Conservation (phyloP, 2,329 filamentous ascomycete species). For the Pestalotiopsis sp. region DNA sequence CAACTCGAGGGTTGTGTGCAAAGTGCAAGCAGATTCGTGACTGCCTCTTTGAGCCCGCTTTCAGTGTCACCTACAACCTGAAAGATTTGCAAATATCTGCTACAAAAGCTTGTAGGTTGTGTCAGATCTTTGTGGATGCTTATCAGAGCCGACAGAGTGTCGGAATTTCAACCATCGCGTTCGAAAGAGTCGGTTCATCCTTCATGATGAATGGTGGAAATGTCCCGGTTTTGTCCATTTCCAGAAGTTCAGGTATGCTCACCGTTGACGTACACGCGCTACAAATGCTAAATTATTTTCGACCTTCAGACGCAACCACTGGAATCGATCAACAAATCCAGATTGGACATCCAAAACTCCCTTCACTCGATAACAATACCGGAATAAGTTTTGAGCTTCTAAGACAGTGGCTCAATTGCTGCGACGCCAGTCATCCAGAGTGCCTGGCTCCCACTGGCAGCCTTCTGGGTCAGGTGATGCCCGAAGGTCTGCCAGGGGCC, state of each 20-base stretch:
- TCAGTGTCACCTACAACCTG: too few species aligned
- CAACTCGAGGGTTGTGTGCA: not conserved
- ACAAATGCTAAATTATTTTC: too few species aligned
- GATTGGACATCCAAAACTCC: not conserved
- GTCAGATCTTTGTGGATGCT: not conserved
- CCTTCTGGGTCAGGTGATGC: too few species aligned
- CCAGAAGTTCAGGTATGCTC: not conserved
- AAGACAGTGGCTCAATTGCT: not conserved
- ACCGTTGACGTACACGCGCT: not conserved
- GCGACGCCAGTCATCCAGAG: not conserved
- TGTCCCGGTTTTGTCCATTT: not conserved
- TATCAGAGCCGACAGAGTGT: not conserved
- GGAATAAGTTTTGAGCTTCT: not conserved
- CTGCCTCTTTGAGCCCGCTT: too few species aligned
- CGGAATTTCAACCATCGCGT: not conserved
- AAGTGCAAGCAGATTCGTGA: not conserved
- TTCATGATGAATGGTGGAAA: not conserved
- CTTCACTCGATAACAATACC: not conserved
- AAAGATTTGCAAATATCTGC: too few species aligned
- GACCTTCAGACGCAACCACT: not conserved
- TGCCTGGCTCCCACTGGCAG: not conserved
- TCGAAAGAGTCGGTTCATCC: not conserved
- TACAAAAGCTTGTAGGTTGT: too few species aligned
- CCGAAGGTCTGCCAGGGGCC: too few species aligned
- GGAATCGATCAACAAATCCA: not conserved